phyloP scores from a whole-genome alignment of 2,329 filamentous ascomycete species.

The Bertia moriformis region DNA sequence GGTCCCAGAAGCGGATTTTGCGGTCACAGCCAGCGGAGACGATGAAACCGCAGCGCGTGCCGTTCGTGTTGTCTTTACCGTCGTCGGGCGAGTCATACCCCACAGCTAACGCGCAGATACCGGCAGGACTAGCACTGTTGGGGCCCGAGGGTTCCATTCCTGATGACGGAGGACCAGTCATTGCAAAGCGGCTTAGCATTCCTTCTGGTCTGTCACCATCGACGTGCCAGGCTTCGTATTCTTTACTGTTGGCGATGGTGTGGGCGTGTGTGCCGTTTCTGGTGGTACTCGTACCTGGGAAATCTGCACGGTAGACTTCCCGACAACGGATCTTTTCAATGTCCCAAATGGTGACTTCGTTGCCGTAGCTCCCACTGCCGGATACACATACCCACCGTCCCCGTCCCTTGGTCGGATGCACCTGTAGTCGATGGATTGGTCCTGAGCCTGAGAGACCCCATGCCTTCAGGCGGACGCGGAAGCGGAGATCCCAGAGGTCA shows the following conservation, averaged over 20 bases:
- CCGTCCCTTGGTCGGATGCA: slow-evolving; percentile 43
- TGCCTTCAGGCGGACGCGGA: slow-evolving; percentile 51
- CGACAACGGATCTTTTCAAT: slow-evolving; percentile 1
- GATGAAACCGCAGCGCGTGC: background rate
- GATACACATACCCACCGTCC: slow-evolving; percentile 29
- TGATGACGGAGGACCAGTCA: background rate
- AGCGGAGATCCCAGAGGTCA: slow-evolving; percentile 63
- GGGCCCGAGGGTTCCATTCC: background rate
- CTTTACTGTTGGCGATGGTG: background rate
- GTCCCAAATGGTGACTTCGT: background rate
- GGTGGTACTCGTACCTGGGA: background rate
- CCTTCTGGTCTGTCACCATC: background rate
- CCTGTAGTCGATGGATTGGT: slow-evolving; percentile 44
- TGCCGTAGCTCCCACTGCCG: background rate
- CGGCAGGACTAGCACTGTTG: background rate
- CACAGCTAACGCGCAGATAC: background rate
- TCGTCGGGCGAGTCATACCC: background rate
- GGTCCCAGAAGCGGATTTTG: slow-evolving; percentile 1
- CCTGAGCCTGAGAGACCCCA: slow-evolving; percentile 54
- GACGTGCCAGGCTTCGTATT: slow-evolving; percentile 1
- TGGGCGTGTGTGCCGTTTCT: background rate
- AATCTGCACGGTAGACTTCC: background rate
- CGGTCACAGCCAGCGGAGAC: slow-evolving; percentile 1
- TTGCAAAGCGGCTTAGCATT: background rate
- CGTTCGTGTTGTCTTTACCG: background rate